Percentiles rank a stretch among this genome's conserved stretches.
These are phyloP conservation scores for Sphaerulina populicola DNA, from an alignment of 2,329 filamentous ascomycete species.

Conservation along the genomic window DNA sequence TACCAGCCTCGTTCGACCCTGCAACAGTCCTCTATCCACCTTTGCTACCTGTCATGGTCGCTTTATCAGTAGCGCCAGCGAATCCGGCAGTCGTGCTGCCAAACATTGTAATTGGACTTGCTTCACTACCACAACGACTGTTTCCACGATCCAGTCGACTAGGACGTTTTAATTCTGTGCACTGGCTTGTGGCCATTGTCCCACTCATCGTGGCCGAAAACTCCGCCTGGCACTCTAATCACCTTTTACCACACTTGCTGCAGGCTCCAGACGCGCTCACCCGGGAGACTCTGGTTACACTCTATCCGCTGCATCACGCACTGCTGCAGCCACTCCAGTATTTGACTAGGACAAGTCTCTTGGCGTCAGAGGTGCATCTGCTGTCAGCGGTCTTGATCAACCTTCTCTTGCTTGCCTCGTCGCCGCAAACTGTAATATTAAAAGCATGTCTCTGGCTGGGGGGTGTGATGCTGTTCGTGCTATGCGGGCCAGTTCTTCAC, in stretches of 20 bases:
- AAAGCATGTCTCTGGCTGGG: constrained; percentile 46
- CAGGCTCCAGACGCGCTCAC: constrained; percentile 28
- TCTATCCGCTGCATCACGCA: constrained; percentile 78
- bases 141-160: constrained; percentile 56
- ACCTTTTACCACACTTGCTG: constrained; percentile 15
- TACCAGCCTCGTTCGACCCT: constrained; percentile 78
- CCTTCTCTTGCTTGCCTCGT: constrained; percentile 64
- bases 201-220: constrained; percentile 53
- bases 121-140: constrained; percentile 63
- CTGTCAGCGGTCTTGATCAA: constrained; percentile 77
- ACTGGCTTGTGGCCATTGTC: constrained; percentile 69
- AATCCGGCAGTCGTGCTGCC: constrained; percentile 58
- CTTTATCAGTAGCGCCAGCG: constrained; percentile 60
- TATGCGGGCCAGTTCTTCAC: constrained; percentile 64
- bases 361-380: constrained; percentile 79
- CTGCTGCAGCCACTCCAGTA: constrained; percentile 65
- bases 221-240: constrained; percentile 32
- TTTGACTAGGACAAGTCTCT: constrained; percentile 78
- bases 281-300: constrained; percentile 52
- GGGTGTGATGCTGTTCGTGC: constrained; percentile 65
- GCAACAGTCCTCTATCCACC: constrained; percentile 84
- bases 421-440: constrained; percentile 44
- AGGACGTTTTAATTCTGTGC: constrained; percentile 56
- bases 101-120: constrained; percentile 73
- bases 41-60: constrained; percentile 64